A percentile compares a stretch with the other conserved stretches of the same genome.
phyloP scores from a whole-genome alignment of 1,284 basidiomycete genomes.

The Apiotrichum montevideense region DNA sequence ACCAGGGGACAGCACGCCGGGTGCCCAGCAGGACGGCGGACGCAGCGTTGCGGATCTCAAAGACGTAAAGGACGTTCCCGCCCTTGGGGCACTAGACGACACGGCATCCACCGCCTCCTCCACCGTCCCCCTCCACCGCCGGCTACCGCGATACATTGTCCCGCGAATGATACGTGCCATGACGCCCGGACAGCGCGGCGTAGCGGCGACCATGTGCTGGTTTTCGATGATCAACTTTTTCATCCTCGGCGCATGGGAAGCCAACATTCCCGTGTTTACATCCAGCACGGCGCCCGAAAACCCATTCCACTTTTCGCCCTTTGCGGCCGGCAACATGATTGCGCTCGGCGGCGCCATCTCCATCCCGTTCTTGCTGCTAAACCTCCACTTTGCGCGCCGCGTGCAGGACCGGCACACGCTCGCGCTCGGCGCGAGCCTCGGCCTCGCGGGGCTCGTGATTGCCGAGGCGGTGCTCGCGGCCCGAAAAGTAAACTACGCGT shows the following conservation, averaged over 20 bases:
- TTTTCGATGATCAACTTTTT: conserved; percentile 8
- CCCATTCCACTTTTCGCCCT: conserved; percentile 12
- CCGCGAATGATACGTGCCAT: not conserved
- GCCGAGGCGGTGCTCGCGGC: conserved; percentile 1
- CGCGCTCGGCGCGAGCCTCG: conserved; percentile 1
- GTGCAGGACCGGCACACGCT: conserved; percentile 11
- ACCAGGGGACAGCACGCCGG: too few relatives aligned
- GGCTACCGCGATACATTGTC: too few relatives aligned
- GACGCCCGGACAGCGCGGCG: conserved; percentile 1
- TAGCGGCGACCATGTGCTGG: conserved; percentile 5
- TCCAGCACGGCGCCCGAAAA: conserved; percentile 1
- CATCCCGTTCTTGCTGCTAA: conserved; percentile 7
- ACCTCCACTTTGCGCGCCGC: conserved; percentile 3
- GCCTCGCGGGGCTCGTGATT: not conserved
- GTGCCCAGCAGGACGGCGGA: too few relatives aligned
- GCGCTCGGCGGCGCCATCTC: conserved; percentile 10
- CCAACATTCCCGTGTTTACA: conserved; percentile 10
- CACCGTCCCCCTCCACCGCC: too few relatives aligned
- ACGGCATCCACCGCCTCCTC: too few relatives aligned
- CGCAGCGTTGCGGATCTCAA: not conserved
- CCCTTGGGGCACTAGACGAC: too few relatives aligned
- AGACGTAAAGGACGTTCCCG: too few relatives aligned
- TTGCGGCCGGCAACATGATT: conserved; percentile 10
- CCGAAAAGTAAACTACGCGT: conserved; percentile 3
- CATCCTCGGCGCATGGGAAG: conserved; percentile 9